Evolutionary conservation across 306 rosid species (phyloP).

Genomic region (Pyrus betulifolia): DNA sequence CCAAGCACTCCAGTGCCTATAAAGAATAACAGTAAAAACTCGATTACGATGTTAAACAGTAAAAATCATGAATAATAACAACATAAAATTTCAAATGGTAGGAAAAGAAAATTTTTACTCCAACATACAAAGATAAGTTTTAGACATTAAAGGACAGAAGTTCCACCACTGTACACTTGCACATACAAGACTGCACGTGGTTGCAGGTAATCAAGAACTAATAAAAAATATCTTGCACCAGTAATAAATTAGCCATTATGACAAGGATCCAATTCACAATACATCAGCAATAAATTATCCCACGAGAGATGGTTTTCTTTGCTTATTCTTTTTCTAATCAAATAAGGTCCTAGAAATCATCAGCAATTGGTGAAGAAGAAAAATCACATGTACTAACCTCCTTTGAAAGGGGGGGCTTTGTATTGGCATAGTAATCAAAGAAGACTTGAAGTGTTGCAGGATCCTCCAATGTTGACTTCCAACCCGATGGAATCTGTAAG

Average conservation of each 20-base stretch:
- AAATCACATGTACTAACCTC: conserved; percentile 57
- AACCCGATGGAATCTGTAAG: conserved; percentile 84
- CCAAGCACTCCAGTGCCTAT: conserved; percentile 99
- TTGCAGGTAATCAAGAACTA: background rate
- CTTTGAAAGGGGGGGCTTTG: conserved; percentile 91
- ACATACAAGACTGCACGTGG: background rate
- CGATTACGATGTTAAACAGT: conserved; percentile 24
- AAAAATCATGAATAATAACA: conserved; percentile 12
- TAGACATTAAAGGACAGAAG: background rate
- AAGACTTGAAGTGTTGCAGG: conserved; percentile 81
- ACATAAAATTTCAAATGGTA: conserved; percentile 8
- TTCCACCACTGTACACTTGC: background rate
- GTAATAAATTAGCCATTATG: background rate
- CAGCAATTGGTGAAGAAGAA: background rate
- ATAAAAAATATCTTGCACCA: background rate
- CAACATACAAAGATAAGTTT: background rate
- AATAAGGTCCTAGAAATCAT: background rate
- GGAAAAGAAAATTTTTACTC: background rate
- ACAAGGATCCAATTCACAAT: background rate
- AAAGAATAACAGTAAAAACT: conserved; percentile 42
- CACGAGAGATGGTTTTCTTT: background rate
- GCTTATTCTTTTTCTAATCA: background rate
- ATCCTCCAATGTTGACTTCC: conserved; percentile 92
- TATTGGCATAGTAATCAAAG: conserved; percentile 85
- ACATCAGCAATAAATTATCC: background rate